Base-by-base conservation (phyloP, 164 flowering plant genomes). In the Warburgia ugandensis region DNA sequence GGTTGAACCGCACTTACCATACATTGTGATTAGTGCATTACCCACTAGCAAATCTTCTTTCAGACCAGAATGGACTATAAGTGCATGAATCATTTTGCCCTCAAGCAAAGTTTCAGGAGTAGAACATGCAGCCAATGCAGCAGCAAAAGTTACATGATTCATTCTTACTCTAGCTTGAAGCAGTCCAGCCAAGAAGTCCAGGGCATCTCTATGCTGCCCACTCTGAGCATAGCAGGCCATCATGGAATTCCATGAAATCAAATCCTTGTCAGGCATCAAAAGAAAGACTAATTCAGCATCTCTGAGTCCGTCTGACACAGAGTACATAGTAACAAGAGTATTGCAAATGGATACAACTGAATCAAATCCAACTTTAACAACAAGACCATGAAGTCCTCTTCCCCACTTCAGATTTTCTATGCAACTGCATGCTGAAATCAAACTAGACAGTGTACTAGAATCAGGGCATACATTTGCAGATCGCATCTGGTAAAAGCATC, bases 181-280 rank as follows among this genome's bases (percentile, higher is more conserved):
- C 65, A 89, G 60, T 54, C 64, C 50, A 29, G 44, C 29, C 20
- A 86, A 69, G 48, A 83, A 50, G 32, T 59, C 30, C 28, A 86
- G 59, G 43, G 86, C 81, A 50, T 63, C 57, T 21, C 48, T 12
- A 52, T 47, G 51, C 32, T 63, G 66, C 7, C 77, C 79, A 40
- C 68, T 77, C 54, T 61, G 73, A 64, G 62, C 77, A 73, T 75
- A 69, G 50, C 80, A 68, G 21, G 82, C 64, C 47, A 88, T 61
- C 77, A 85, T 66, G 23, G 89, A 76, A 59, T 83, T 81, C 92
- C 92, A 85, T 16, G 97, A 81, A 51, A 88, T 78, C 36, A 72
- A 33, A 73, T 88, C 92, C 65, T 38, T 79, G 50, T 73, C 69
- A 2, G 68, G 64, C 79, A 83, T 79, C 58, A 47, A 71, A 27